Conservation (phyloP, 202 grass and related monocot species). For the Brachypodium distachyon region DNA sequence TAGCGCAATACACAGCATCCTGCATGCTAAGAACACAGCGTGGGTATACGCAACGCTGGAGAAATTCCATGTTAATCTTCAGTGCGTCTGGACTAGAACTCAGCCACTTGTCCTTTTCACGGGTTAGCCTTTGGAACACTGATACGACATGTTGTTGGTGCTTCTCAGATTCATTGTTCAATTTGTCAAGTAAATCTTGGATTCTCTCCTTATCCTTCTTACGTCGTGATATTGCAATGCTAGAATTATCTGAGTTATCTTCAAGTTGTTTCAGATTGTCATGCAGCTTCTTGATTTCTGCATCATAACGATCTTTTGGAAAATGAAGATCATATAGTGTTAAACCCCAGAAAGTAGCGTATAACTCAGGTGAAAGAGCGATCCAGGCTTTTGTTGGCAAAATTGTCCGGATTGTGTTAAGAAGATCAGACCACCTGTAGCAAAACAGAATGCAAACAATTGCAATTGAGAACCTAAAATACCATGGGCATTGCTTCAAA, state of each 20-base stretch:
- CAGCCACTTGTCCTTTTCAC: slow-evolving; percentile 95
- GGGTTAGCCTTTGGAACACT: slow-evolving; percentile 63
- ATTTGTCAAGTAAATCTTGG: slow-evolving; percentile 92
- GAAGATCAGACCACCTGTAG: slow-evolving; percentile 83
- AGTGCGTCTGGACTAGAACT: slow-evolving; percentile 76
- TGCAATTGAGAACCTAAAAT: neutral
- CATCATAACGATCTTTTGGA: slow-evolving; percentile 84
- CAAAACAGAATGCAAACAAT: slow-evolving; percentile 14
- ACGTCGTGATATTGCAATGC: slow-evolving; percentile 82
- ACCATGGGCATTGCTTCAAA: neutral
- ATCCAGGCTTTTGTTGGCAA: slow-evolving; percentile 88
- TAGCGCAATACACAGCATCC: slow-evolving; percentile 94
- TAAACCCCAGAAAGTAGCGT: slow-evolving; percentile 96
- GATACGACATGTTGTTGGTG: slow-evolving; percentile 77
- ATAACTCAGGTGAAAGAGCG: slow-evolving; percentile 86
- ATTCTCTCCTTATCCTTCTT: slow-evolving; percentile 99
- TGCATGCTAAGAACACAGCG: slow-evolving; percentile 80
- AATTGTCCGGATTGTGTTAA: slow-evolving; percentile 63
- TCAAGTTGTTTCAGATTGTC: slow-evolving; percentile 88
- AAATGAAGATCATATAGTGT: slow-evolving; percentile 94
- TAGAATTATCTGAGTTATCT: slow-evolving; percentile 93
- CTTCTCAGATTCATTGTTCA: slow-evolving; percentile 74
- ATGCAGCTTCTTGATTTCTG: slow-evolving; percentile 87
- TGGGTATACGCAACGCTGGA: slow-evolving; percentile 87
- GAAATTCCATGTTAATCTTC: slow-evolving; percentile 97